Conservation (phyloP, 164 flowering plant genomes). For the Umbellularia californica region DNA sequence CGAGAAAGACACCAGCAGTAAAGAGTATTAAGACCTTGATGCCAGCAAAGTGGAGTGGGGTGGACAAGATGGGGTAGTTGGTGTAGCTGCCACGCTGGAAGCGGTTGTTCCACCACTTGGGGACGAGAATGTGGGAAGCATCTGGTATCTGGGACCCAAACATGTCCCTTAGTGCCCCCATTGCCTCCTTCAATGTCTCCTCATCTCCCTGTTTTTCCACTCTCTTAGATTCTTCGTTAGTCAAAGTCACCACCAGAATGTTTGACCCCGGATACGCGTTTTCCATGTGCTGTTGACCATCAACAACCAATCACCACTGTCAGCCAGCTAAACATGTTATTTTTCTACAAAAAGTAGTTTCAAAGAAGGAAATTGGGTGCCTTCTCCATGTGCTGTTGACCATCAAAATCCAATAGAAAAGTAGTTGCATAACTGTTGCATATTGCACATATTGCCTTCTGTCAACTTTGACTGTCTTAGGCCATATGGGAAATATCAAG, state of each 20-base stretch:
- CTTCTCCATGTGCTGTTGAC: constrained; percentile 83
- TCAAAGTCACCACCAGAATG: constrained; percentile 82
- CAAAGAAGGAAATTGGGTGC: background rate
- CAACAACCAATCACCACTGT: background rate
- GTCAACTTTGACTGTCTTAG: no score
- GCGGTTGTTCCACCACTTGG: constrained; percentile 92
- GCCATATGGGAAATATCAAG: background rate
- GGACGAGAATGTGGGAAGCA: constrained; percentile 73
- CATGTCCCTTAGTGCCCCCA: constrained; percentile 78
- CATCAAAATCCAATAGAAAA: no score
- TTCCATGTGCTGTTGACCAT: constrained; percentile 77
- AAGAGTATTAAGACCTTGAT: background rate
- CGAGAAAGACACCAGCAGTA: background rate
- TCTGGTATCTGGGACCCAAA: constrained; percentile 79
- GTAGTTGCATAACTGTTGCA: background rate
- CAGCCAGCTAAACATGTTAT: background rate
- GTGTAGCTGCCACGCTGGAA: constrained; percentile 95
- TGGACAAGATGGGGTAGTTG: constrained; percentile 67
- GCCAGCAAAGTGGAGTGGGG: constrained; percentile 34
- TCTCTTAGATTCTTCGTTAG: constrained; percentile 88
- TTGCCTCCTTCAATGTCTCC: constrained; percentile 71
- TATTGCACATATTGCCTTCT: no score
- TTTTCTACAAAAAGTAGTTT: background rate
- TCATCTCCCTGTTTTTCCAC: constrained; percentile 71
- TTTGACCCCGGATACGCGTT: constrained; percentile 92